These are phyloP conservation scores for Sonneratia alba DNA, from an alignment of 345 rosid genomes.

Conservation along the genomic window DNA sequence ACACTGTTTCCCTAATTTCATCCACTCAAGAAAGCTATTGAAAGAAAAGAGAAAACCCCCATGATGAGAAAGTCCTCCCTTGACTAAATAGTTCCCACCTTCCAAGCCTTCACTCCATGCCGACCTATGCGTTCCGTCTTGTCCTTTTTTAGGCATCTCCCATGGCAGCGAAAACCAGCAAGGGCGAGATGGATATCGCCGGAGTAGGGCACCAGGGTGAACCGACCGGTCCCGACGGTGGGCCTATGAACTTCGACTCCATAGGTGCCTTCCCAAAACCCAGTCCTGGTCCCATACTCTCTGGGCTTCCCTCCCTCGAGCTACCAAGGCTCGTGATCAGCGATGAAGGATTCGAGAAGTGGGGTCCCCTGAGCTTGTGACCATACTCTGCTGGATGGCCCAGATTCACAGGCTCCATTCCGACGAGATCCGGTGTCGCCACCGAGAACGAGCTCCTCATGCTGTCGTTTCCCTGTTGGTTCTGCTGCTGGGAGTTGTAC, in stretches of 20 bases:
- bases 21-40: constrained; percentile 7
- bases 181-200: constrained; percentile 44
- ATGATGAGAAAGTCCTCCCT: too few relatives aligned
- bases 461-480: constrained; percentile 21
- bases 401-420: constrained; percentile 22
- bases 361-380: constrained; percentile 18
- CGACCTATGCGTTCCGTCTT: neutral
- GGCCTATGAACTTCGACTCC: constrained; percentile 33
- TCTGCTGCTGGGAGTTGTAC: constrained; percentile 24
- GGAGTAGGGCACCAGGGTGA: constrained; percentile 46
- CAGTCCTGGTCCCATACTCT: constrained; percentile 30
- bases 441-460: constrained; percentile 22
- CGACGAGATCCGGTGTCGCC: constrained; percentile 37
- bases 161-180: constrained; percentile 73
- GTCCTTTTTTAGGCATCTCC: constrained; percentile 31
- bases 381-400: constrained; percentile 26
- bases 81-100: neutral
- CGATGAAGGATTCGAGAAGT: constrained; percentile 46
- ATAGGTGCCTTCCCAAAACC: constrained; percentile 42
- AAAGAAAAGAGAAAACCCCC: constrained; percentile 8
- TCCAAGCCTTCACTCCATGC: too few relatives aligned
- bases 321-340: constrained; percentile 56
- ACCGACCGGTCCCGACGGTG: constrained; percentile 1
- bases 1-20: constrained; percentile 18
- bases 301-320: constrained; percentile 63